phyloP scores from a whole-genome alignment of 1,139 yeast species.

The Ogataea hybrid region DNA sequence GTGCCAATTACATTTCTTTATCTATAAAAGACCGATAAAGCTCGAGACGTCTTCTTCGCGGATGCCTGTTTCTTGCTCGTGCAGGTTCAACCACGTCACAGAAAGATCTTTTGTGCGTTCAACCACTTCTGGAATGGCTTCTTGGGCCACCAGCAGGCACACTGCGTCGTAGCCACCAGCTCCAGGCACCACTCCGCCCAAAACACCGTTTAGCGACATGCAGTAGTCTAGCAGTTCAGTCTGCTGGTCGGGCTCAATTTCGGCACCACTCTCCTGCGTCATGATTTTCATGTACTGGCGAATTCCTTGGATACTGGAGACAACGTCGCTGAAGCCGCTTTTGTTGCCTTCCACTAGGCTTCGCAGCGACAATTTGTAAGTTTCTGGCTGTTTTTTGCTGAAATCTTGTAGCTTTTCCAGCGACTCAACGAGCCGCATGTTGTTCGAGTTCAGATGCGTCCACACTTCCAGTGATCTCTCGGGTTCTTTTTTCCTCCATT shows the following conservation, averaged over 20 bases:
- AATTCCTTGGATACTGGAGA: conserved; percentile 44
- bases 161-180: conserved; percentile 98
- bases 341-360: conserved; percentile 18
- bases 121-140: conserved; percentile 40
- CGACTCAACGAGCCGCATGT: conserved; percentile 51
- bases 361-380: conserved; percentile 31
- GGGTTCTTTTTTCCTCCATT: conserved; percentile 62
- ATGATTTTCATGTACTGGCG: conserved; percentile 56
- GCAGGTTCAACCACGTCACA: conserved; percentile 64
- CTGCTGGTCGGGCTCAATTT: conserved; percentile 83
- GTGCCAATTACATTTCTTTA: neutral
- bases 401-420: conserved; percentile 42
- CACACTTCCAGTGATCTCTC: conserved; percentile 54
- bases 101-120: conserved; percentile 31
- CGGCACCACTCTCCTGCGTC: conserved; percentile 70
- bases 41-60: conserved; percentile 36
- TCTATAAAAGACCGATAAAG: conserved; percentile 32
- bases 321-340: conserved; percentile 25
- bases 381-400: conserved; percentile 28
- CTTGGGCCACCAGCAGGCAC: conserved; percentile 60
- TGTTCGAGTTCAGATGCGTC: conserved; percentile 53
- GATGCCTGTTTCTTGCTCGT: conserved; percentile 59
- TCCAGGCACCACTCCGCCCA: conserved; percentile 97
- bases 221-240: conserved; percentile 69
- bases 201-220: conserved; percentile 58